These are phyloP conservation scores for Elongisporangium prolatum DNA, from an alignment of 352 stramenopile species.

Conservation along the genomic window DNA sequence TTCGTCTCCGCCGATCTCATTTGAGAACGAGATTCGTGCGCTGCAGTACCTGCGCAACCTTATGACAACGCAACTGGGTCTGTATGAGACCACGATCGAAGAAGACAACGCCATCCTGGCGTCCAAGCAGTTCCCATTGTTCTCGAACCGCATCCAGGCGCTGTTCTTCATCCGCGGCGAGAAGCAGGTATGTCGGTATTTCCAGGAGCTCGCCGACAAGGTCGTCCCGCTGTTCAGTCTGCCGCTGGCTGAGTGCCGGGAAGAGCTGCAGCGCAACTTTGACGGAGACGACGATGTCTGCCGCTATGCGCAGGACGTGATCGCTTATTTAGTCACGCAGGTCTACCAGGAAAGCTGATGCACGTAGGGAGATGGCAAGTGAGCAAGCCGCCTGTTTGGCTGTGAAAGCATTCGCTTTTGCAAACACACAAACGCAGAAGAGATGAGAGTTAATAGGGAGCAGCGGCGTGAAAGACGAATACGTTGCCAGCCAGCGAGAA, in stretches of 20 bases:
- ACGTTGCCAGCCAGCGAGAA: background rate
- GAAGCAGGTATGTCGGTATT: conserved; percentile 85
- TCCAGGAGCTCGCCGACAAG: conserved; percentile 76
- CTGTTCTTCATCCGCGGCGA: conserved; percentile 88
- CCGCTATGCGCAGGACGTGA: conserved; percentile 85
- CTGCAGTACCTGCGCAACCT: conserved; percentile 68
- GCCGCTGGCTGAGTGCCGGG: conserved; percentile 58
- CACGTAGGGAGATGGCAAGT: too few species aligned
- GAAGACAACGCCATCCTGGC: conserved; percentile 82
- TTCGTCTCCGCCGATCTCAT: conserved; percentile 75
- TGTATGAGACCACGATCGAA: conserved; percentile 85
- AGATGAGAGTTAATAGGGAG: background rate
- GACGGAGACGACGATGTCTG: conserved; percentile 77
- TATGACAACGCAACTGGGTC: conserved; percentile 75
- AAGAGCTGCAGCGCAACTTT: conserved; percentile 69
- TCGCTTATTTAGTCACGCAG: conserved; percentile 85
- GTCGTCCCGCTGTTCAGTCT: conserved; percentile 80
- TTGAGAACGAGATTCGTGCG: conserved; percentile 80
- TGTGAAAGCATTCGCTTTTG: too few species aligned
- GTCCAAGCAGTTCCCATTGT: conserved; percentile 71
- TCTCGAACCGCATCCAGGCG: conserved; percentile 86
- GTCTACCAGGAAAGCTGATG: conserved; percentile 73
- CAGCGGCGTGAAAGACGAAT: background rate
- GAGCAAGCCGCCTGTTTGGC: too few species aligned
- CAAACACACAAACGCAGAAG: background rate